Base-by-base conservation (phyloP, 768 basidiomycete species). In the Boletus rufocinnamomeus region DNA sequence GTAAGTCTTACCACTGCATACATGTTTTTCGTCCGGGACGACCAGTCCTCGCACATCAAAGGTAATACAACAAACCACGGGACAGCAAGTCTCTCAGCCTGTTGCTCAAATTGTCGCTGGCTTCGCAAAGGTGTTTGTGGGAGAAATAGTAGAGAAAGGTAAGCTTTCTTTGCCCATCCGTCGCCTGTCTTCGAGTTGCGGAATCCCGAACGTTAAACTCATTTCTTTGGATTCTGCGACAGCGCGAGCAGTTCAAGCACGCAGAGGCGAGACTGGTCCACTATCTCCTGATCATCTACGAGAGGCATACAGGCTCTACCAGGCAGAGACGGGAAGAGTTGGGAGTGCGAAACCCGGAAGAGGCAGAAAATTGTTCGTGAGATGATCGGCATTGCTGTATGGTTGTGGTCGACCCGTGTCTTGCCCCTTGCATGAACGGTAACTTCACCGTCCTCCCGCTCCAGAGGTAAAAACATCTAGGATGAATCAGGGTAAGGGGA, bases 81-180 rank as follows among this genome's bases (percentile, higher is more conserved):
- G 87, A 17, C 88, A 92, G 58, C 89, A 93, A 65, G 90, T 91
- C 7, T 92, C 92, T 4, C 86, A 88, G 65, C 90, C 91, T 4
- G 89, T 95, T 6, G 88, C 93, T 2, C 93, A 94, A 61, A 85
- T 95, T 45, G 88, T 95, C 3, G 92, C 93, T 6, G 94, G 94
- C 60, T 89, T 96, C 57, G 82, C 84, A 16, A 96, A 95, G 68
- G 92, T 96, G 0, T 96, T 95, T 59, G 92, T 96, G 4, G 94
- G 94, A 3, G 93, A 95, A 71, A 90, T 96, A 6, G 83, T 95
- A 19, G 93, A 95, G 69, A 90, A 89, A 75, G 93, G 93, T 91
- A 50, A 55, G 45, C 11, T 21, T 1, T 19, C 9, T 54, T 23
- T 34, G 3, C 14, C 17, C 21, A 28, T 40, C 11, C 19, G n/a